A percentile compares a stretch with the other conserved stretches of the same genome.
phyloP scores from a whole-genome alignment of 2,329 filamentous ascomycete genomes.

The Elsinoe necatrix region DNA sequence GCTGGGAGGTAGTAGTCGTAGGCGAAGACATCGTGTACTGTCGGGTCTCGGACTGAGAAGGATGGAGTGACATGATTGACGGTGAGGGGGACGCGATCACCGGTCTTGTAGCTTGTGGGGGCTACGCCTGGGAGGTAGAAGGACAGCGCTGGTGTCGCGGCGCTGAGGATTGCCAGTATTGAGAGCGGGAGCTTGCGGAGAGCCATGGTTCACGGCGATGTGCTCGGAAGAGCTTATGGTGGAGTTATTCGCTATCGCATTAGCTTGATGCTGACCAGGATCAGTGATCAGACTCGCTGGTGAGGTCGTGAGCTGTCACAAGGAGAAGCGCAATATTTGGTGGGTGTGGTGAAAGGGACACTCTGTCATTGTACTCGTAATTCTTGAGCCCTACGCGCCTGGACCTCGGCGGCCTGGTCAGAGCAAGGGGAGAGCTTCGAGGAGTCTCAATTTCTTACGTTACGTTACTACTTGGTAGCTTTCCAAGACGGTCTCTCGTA shows the following conservation, averaged over 20 bases:
- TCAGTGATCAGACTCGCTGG: neutral
- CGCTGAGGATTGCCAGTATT: slow-evolving; percentile 25
- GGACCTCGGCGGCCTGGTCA: neutral
- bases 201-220: slow-evolving; percentile 19
- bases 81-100: slow-evolving; percentile 72
- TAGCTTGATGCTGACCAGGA: neutral
- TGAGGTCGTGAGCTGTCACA: too few relatives aligned
- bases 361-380: slow-evolving; percentile 1
- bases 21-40: slow-evolving; percentile 83
- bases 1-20: slow-evolving; percentile 90
- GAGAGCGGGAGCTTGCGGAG: slow-evolving; percentile 21
- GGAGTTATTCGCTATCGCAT: neutral
- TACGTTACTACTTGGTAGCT: too few relatives aligned
- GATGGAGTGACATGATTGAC: slow-evolving; percentile 91
- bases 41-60: slow-evolving; percentile 64
- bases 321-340: neutral
- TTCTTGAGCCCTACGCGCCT: neutral
- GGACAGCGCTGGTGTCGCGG: slow-evolving; percentile 42
- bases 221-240: slow-evolving; percentile 9
- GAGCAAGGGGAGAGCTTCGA: neutral
- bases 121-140: slow-evolving; percentile 97
- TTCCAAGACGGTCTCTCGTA: too few relatives aligned
- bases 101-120: slow-evolving; percentile 78
- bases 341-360: neutral
- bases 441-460: neutral